These are phyloP conservation scores for Blastosporella zonata DNA, from an alignment of 1,284 basidiomycete species.

Conservation along the genomic window DNA sequence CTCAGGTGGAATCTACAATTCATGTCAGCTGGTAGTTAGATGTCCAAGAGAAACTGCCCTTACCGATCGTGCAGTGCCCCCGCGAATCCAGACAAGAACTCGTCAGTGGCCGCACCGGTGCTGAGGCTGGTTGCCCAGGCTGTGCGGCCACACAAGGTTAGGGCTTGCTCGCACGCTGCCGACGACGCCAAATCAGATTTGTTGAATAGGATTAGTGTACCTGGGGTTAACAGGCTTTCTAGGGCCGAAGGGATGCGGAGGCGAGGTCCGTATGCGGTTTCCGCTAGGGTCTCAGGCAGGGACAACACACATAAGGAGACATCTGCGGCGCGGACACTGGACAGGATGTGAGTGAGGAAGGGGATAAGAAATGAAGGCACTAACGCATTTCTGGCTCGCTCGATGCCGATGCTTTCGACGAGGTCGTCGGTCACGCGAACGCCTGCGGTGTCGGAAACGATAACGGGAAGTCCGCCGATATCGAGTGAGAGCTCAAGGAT, in stretches of 20 bases:
- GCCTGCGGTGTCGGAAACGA: slow-evolving; percentile 84
- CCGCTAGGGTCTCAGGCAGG: slow-evolving; percentile 46
- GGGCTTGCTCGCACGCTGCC: slow-evolving; percentile 10
- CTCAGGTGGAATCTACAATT: slow-evolving; percentile 36
- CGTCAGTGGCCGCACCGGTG: slow-evolving; percentile 52
- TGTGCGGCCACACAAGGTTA: slow-evolving; percentile 11
- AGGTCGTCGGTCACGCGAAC: slow-evolving; percentile 68
- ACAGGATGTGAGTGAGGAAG: slow-evolving; percentile 2
- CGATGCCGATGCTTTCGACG: slow-evolving; percentile 82
- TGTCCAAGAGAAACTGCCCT: slow-evolving; percentile 11
- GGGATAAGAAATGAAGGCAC: slow-evolving; percentile 23
- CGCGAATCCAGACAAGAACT: slow-evolving; percentile 60
- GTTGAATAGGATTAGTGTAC: slow-evolving; percentile 70
- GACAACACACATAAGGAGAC: slow-evolving; percentile 78
- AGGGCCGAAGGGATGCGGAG: slow-evolving; percentile 46
- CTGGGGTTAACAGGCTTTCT: slow-evolving; percentile 43
- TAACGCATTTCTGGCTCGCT: slow-evolving; percentile 65
- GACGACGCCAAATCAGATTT: slow-evolving; percentile 58
- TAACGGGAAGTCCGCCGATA: slow-evolving; percentile 80
- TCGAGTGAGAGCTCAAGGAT: slow-evolving; percentile 81
- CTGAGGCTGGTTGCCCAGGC: slow-evolving; percentile 63
- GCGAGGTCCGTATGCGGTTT: slow-evolving; percentile 16
- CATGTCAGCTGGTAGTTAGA: neutral
- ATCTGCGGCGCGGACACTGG: slow-evolving; percentile 64
- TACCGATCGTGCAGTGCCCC: slow-evolving; percentile 53